phyloP scores from a whole-genome alignment of 306 rosid species.

The Trichosanthes cucumerina region DNA sequence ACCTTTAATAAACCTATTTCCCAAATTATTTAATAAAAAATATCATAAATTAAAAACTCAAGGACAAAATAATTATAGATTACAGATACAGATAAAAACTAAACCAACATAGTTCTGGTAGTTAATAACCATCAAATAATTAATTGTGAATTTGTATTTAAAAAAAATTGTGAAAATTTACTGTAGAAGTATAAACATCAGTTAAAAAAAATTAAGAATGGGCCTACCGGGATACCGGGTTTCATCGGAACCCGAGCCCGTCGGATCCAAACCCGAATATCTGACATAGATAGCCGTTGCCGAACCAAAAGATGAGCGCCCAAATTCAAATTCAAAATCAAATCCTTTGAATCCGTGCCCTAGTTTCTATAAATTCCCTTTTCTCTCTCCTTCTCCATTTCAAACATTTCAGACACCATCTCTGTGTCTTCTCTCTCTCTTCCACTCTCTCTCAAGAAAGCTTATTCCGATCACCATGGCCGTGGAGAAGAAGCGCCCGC shows the following conservation, averaged over 20 bases:
- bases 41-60: too few species aligned
- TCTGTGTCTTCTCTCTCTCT: slow-evolving; percentile 16
- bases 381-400: neutral
- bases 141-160: too few species aligned
- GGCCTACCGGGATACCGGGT: neutral
- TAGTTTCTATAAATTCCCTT: neutral
- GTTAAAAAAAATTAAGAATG: too few species aligned
- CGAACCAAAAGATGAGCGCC: neutral
- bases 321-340: slow-evolving; percentile 11
- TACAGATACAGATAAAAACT: too few species aligned
- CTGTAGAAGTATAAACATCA: too few species aligned
- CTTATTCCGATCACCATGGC: slow-evolving; percentile 31
- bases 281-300: neutral
- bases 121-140: too few species aligned
- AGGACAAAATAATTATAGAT: too few species aligned
- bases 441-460: neutral
- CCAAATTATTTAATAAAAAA: too few species aligned
- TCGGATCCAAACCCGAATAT: neutral
- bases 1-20: too few species aligned
- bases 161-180: too few species aligned
- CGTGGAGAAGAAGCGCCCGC: slow-evolving; percentile 42
- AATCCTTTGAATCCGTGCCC: neutral
- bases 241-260: neutral
- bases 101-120: too few species aligned
- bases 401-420: slow-evolving; percentile 13